A percentile compares a stretch with the other conserved stretches of the same genome.
Conservation (phyloP, 2,329 filamentous ascomycete species). For the Purpureocillium takamizusanense region DNA sequence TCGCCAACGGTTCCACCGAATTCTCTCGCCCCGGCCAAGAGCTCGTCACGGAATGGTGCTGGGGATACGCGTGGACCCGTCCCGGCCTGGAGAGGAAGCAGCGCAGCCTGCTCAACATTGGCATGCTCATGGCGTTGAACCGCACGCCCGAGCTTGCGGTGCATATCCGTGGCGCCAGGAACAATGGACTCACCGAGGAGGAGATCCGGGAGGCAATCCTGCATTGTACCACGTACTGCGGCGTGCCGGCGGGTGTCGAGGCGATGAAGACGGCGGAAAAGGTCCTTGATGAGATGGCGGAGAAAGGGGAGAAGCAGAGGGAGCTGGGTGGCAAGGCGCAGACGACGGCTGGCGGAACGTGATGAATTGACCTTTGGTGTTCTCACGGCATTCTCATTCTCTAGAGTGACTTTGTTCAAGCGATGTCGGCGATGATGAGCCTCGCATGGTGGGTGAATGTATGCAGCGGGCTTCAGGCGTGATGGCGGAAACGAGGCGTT, state of each 20-base stretch:
- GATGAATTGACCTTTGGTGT: too few species aligned
- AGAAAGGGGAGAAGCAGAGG: slow-evolving; percentile 11
- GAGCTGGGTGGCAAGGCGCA: too few species aligned
- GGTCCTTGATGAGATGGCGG: slow-evolving; percentile 14
- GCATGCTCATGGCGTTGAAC: slow-evolving; percentile 54
- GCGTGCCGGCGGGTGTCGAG: slow-evolving; percentile 30
- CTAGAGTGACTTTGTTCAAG: too few species aligned
- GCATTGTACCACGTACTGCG: slow-evolving; percentile 32
- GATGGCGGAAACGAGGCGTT: too few species aligned
- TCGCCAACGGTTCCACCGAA: slow-evolving; percentile 37
- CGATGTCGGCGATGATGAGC: too few species aligned
- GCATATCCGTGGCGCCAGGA: slow-evolving; percentile 52
- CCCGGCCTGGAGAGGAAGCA: slow-evolving; percentile 52
- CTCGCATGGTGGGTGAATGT: too few species aligned
- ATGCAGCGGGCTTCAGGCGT: too few species aligned
- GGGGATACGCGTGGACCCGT: slow-evolving; percentile 53
- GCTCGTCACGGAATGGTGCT: slow-evolving; percentile 49
- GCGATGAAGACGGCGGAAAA: slow-evolving; percentile 18
- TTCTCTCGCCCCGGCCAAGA: slow-evolving; percentile 51
- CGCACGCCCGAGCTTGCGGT: slow-evolving; percentile 47
- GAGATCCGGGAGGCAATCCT: slow-evolving; percentile 43
- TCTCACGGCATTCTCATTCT: too few species aligned
- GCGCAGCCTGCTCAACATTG: slow-evolving; percentile 40
- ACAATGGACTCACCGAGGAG: slow-evolving; percentile 50
- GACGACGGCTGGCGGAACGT: too few species aligned